Percentiles rank a stretch among this genome's conserved stretches.
phyloP scores from a whole-genome alignment of 1,284 basidiomycete species.

The Blastosporella zonata region DNA sequence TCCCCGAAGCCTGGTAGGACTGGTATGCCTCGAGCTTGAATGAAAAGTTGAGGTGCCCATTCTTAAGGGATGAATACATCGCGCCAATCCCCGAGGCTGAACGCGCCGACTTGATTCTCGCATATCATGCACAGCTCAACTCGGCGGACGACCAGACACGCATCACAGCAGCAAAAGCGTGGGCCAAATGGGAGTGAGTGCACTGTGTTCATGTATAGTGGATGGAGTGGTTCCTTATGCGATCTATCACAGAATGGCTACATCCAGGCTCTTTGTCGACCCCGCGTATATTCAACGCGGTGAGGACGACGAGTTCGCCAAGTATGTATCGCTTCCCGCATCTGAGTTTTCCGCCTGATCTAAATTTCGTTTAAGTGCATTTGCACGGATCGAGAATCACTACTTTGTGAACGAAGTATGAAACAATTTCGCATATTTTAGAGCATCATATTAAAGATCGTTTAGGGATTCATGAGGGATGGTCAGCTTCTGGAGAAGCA shows the following conservation, averaged over 20 bases:
- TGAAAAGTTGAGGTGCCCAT: constrained; percentile 1
- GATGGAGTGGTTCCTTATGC: constrained; percentile 9
- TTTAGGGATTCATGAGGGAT: constrained; percentile 83
- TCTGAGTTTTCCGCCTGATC: neutral
- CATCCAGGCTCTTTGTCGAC: constrained; percentile 72
- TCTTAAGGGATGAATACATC: constrained; percentile 75
- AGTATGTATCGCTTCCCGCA: constrained; percentile 42
- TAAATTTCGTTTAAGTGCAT: constrained; percentile 52
- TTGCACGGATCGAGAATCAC: constrained; percentile 90
- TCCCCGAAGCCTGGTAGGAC: constrained; percentile 82
- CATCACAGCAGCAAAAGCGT: constrained; percentile 77
- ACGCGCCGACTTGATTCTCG: constrained; percentile 75
- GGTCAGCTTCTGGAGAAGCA: constrained; percentile 84
- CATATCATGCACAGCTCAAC: constrained; percentile 84
- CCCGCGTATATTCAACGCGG: constrained; percentile 69
- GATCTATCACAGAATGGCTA: constrained; percentile 63
- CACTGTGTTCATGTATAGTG: neutral
- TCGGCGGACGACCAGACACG: constrained; percentile 68
- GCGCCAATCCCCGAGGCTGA: constrained; percentile 80
- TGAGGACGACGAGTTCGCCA: constrained; percentile 72
- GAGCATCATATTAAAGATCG: neutral
- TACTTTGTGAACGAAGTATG: constrained; percentile 80
- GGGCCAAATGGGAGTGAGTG: constrained; percentile 87
- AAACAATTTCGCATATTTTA: constrained; percentile 7
- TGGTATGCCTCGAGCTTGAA: neutral